Evolutionary conservation across 306 rosid genomes (phyloP).

Genomic region (Adenanthera pavonina): DNA sequence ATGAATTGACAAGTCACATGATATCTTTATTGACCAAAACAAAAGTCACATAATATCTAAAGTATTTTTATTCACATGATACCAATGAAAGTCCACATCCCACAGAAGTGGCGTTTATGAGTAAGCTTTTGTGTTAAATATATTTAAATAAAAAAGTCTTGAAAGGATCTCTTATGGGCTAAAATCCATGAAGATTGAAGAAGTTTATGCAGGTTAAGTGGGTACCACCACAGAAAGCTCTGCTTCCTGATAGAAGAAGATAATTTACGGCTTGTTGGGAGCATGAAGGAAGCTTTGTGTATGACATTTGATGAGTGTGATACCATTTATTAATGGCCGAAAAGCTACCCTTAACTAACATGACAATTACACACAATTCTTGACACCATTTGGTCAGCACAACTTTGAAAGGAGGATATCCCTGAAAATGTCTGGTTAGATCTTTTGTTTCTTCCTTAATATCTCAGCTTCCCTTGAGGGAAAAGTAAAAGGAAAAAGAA

Average conservation of each 20-base stretch:
- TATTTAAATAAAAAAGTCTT: too few species aligned
- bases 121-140: neutral
- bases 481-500: neutral
- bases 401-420: neutral
- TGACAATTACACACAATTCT: constrained; percentile 1
- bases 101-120: neutral
- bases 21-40: neutral
- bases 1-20: neutral
- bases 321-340: neutral
- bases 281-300: neutral
- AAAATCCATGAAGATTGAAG: neutral
- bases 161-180: neutral
- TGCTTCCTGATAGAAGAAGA: neutral
- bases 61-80: neutral
- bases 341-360: neutral
- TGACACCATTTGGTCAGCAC: neutral
- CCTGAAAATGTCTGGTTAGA: neutral
- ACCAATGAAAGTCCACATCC: neutral
- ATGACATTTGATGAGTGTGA: neutral
- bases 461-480: neutral
- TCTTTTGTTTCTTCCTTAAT: neutral
- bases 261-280: neutral
- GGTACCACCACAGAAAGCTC: neutral
- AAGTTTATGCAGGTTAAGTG: neutral
- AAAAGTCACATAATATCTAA: neutral